Evolutionary conservation across 352 stramenopile species (phyloP).

Genomic region (Pilasporangium apinafurcum): DNA sequence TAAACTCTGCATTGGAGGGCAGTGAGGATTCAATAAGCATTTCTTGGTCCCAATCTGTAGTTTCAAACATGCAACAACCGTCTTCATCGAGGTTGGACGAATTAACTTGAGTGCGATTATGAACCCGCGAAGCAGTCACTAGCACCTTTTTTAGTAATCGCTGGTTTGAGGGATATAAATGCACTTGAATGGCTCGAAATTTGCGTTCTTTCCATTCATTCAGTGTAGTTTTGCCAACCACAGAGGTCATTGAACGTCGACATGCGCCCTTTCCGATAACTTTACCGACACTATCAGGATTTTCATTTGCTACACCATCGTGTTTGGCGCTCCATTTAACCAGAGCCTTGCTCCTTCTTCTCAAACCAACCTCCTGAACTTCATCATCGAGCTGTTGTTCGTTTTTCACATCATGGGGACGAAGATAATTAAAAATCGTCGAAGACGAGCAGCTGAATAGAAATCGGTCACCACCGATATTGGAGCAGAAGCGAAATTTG

Average conservation of each 20-base stretch:
- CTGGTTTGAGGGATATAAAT: constrained; percentile 28
- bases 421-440: constrained; percentile 37
- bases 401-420: constrained; percentile 33
- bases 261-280: background rate
- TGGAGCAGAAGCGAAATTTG: constrained; percentile 52
- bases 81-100: constrained; percentile 26
- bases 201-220: constrained; percentile 27
- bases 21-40: constrained; percentile 25
- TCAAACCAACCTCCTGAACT: constrained; percentile 10
- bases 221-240: no score
- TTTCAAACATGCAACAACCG: constrained; percentile 48
- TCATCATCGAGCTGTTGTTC: constrained; percentile 15
- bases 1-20: constrained; percentile 9
- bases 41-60: constrained; percentile 45
- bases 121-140: constrained; percentile 24
- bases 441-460: constrained; percentile 44
- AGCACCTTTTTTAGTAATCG: constrained; percentile 24
- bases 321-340: no score
- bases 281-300: background rate
- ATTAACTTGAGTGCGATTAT: constrained; percentile 25
- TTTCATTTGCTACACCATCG: background rate
- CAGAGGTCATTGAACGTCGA: background rate
- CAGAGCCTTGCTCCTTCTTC: no score
- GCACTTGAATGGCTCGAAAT: constrained; percentile 30
- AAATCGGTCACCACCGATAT: constrained; percentile 51